phyloP scores from a whole-genome alignment of 805 yeast genomes.

The Wickerhamiella shivajii region DNA sequence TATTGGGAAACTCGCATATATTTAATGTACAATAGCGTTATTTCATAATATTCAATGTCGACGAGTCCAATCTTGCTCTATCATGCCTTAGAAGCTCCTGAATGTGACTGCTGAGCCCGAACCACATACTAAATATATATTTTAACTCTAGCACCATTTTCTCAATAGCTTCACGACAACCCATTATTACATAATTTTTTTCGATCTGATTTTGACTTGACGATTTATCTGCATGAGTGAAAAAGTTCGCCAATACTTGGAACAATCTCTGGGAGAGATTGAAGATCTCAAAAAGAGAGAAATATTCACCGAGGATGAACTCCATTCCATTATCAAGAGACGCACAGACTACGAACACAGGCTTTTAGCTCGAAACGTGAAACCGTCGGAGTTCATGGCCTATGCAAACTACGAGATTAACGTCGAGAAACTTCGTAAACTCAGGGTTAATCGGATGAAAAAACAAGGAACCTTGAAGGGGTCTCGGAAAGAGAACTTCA shows the following conservation, averaged over 20 bases:
- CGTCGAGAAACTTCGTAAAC: slow-evolving; percentile 61
- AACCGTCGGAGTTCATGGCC: slow-evolving; percentile 57
- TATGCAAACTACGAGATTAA: slow-evolving; percentile 71
- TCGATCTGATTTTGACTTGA: too few species aligned
- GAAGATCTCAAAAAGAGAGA: slow-evolving; percentile 75
- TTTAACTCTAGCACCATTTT: too few species aligned
- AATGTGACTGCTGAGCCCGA: too few species aligned
- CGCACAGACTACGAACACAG: slow-evolving; percentile 94
- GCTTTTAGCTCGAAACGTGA: slow-evolving; percentile 68
- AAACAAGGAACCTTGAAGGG: slow-evolving; percentile 19
- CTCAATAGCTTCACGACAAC: too few species aligned
- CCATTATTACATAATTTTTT: too few species aligned
- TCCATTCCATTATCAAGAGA: slow-evolving; percentile 72
- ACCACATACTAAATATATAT: too few species aligned
- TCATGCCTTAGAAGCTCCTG: too few species aligned
- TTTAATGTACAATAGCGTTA: too few species aligned
- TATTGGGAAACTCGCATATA: too few species aligned
- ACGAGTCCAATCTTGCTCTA: too few species aligned
- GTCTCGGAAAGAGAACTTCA: slow-evolving; percentile 60
- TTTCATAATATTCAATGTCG: too few species aligned
- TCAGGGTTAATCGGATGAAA: slow-evolving; percentile 47
- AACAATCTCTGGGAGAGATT: slow-evolving; percentile 75
- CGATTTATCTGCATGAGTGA: slow-evolving; percentile 32
- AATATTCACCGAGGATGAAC: slow-evolving; percentile 68
- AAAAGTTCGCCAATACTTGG: slow-evolving; percentile 41